A percentile compares a stretch with the other conserved stretches of the same genome.
Conservation (phyloP, 495 filamentous ascomycete species). For the Aspergillus ellipticus region DNA sequence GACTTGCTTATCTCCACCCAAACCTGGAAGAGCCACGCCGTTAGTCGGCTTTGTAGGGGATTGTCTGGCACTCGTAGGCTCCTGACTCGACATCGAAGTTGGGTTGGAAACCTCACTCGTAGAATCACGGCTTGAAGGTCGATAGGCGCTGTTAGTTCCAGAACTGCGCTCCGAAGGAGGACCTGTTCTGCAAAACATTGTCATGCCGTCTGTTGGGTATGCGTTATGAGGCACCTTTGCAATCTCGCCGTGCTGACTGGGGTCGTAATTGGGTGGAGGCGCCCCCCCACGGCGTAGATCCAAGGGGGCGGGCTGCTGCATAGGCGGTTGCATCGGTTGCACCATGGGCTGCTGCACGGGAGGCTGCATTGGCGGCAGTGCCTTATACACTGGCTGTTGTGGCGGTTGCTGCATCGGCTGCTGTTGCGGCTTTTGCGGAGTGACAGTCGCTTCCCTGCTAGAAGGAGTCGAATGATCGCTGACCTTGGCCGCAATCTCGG, state of each 20-base stretch:
- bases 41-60: conserved; percentile 66
- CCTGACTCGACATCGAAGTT: conserved; percentile 85
- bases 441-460: conserved; percentile 50
- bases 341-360: conserved; percentile 3
- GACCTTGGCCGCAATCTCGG: conserved; percentile 60
- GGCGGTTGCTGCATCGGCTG: conserved; percentile 6
- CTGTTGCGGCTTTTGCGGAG: conserved; percentile 47
- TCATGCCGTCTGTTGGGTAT: conserved; percentile 96
- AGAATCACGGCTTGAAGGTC: conserved; percentile 84
- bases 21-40: conserved; percentile 40
- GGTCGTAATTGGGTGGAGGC: conserved; percentile 46
- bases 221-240: conserved; percentile 81
- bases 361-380: not conserved
- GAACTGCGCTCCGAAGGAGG: conserved; percentile 83
- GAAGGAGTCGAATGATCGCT: conserved; percentile 43
- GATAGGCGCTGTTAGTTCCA: conserved; percentile 59
- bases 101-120: conserved; percentile 88
- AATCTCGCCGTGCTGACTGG: conserved; percentile 61
- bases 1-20: conserved; percentile 59
- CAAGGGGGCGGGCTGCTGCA: conserved; percentile 45
- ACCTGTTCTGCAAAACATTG: conserved; percentile 89
- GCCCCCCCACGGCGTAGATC: conserved; percentile 50
- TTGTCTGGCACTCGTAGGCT: conserved; percentile 60
- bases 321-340: conserved; percentile 8
- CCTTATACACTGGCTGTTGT: conserved; percentile 10